Base-by-base conservation (phyloP, 495 filamentous ascomycete genomes). In the Friedmanniomyces simplex region DNA sequence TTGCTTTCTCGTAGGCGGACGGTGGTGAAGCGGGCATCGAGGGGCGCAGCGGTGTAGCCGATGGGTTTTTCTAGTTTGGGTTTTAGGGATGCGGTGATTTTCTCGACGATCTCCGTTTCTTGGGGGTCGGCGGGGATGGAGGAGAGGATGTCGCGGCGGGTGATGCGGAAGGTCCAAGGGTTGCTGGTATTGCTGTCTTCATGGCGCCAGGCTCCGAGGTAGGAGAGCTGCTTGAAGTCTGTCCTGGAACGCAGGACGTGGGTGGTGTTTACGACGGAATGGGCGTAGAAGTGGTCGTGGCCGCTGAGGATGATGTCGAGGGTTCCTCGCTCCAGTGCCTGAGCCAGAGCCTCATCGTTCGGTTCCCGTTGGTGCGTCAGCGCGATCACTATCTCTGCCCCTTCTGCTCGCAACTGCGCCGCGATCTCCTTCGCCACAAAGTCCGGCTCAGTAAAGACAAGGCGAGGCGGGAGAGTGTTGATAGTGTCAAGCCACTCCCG, bases 191-290 rank as follows among this genome's bases (percentile, higher is more conserved):
- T 36, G 11, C 76, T 71, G 0, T 59, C 20, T 54, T 73, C 79
- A 2, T 18, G 13, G 43, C 80, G 77, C 36, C 76, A 71, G 1
- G 80, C 82, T 66, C 95, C 88, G 55, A 96, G 77, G 66, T 95
- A 95, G 62, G 85, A 90, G 3, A 95, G 69, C 60, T 96, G 87
- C 71, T 89, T 91, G 70, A 95, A 96, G 67, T 96, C 90, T 21
- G 81, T 86, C 0, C 90, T 89, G 0, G 87, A 91, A 2, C 90
- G 80, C 2, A 96, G 75, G 1, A 94, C 76, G 64, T 96, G 89
- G 3, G 79, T 82, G 14, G 83, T 82, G 58, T 94, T 93, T 62
- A 89, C 76, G 50, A 87, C 50, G 43, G 77, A 74, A 67, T 95
- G 89, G 30, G 74, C 76, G 62, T 95, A 95, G 67, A 85, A 91